Percentiles rank a stretch among this genome's conserved stretches.
Conservation (phyloP, 2,329 filamentous ascomycete species). For the Zelopaecilomyces penicillatus region DNA sequence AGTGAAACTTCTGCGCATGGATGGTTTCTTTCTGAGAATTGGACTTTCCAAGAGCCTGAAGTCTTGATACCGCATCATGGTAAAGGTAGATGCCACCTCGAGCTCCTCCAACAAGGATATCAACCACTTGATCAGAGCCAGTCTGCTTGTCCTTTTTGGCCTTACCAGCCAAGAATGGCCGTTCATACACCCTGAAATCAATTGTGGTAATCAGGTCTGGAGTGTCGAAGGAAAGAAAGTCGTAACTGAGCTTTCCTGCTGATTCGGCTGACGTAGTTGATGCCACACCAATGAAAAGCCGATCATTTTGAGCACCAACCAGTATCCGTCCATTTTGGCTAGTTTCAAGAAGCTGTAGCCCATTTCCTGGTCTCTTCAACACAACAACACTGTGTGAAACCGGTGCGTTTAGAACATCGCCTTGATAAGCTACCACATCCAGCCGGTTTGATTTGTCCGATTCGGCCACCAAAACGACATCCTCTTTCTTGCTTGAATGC, state of each 20-base stretch:
- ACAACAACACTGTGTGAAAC: constrained; percentile 28
- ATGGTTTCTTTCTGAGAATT: constrained; percentile 39
- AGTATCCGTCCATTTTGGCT: constrained; percentile 50
- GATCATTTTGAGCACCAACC: constrained; percentile 30
- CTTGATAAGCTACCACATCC: constrained; percentile 39
- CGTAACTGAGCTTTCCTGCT: constrained; percentile 33
- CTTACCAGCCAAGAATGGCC: constrained; percentile 6
- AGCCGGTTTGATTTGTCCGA: constrained; percentile 25
- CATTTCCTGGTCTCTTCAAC: constrained; percentile 26
- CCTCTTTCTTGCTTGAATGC: constrained; percentile 26
- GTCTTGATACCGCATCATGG: constrained; percentile 58
- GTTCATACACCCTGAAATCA: constrained; percentile 45
- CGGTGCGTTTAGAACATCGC: constrained; percentile 19
- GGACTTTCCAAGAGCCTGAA: constrained; percentile 36
- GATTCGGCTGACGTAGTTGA: constrained; percentile 13
- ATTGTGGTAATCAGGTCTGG: constrained; percentile 59
- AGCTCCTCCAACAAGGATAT: constrained; percentile 69
- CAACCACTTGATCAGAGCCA: constrained; percentile 39
- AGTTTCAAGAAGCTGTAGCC: constrained; percentile 35
- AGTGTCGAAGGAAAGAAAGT: constrained; percentile 50
- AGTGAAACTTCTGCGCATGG: constrained; percentile 66
- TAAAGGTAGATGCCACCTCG: constrained; percentile 77
- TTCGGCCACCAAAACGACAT: constrained; percentile 41
- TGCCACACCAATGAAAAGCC: constrained; percentile 26
- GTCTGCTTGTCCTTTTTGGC: constrained; percentile 17